phyloP scores from a whole-genome alignment of 495 filamentous ascomycete species.

The Staphylotrichum longicolle region DNA sequence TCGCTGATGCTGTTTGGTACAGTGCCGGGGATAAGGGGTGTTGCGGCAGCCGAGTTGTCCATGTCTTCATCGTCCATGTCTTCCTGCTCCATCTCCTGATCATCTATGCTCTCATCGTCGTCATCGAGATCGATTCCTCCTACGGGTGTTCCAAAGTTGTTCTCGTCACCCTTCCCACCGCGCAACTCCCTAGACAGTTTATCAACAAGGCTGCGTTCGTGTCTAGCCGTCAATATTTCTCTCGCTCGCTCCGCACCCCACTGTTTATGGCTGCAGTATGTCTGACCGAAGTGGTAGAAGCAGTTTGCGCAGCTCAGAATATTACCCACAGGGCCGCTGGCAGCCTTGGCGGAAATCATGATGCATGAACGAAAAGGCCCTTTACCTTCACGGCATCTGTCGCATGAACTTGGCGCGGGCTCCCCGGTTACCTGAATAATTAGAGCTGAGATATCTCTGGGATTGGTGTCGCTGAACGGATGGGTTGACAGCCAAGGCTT shows the following conservation, averaged over 20 bases:
- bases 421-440: conserved; percentile 36
- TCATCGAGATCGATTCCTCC: not conserved
- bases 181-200: too few species aligned
- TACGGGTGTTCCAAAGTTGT: too few species aligned
- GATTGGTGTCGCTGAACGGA: conserved; percentile 25
- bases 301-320: conserved; percentile 36
- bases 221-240: conserved; percentile 4
- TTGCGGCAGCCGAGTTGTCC: not conserved
- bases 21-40: not conserved
- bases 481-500: conserved; percentile 9
- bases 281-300: conserved; percentile 34
- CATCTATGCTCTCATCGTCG: not conserved
- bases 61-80: not conserved
- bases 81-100: not conserved
- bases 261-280: conserved; percentile 29
- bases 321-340: conserved; percentile 1
- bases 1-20: conserved; percentile 17
- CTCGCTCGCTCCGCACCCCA: conserved; percentile 26
- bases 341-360: conserved; percentile 28
- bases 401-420: conserved; percentile 28
- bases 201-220: not conserved
- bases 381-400: conserved; percentile 26
- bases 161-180: not conserved
- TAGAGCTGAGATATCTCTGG: conserved; percentile 33
- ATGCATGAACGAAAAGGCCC: conserved; percentile 36